These are phyloP conservation scores for Eimeria zaria DNA, from an alignment of 169 alveolate genomes.

Conservation along the genomic window DNA sequence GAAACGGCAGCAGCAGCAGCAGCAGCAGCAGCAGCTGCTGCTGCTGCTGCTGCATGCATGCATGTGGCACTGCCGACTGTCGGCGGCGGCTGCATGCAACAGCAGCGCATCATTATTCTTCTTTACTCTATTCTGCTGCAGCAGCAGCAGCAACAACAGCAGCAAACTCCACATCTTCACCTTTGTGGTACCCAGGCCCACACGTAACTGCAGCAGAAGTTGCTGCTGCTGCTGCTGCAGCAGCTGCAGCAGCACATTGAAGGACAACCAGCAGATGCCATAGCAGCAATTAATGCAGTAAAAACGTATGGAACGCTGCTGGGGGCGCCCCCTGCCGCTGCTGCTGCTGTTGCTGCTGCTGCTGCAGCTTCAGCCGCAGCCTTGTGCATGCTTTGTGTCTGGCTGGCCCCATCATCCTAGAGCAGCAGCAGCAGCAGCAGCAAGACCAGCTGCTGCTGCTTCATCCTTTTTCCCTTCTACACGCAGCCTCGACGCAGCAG, in stretches of 20 bases:
- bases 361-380: constrained; percentile 27
- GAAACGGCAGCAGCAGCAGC: constrained; percentile 42
- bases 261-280: background rate
- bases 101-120: background rate
- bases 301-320: constrained; percentile 31
- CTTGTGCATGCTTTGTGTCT: constrained; percentile 1
- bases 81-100: constrained; percentile 35
- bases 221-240: constrained; percentile 7
- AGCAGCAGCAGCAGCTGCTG: background rate
- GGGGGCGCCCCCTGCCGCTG: constrained; percentile 7
- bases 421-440: constrained; percentile 25
- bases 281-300: background rate
- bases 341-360: constrained; percentile 44
- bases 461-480: no score
- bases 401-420: background rate
- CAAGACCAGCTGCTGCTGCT: constrained; percentile 15
- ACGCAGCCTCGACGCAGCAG: no score
- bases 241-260: constrained; percentile 29
- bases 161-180: no score
- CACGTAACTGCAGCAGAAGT: background rate
- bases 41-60: background rate
- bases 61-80: background rate
- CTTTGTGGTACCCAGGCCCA: background rate
- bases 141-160: background rate
- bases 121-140: background rate